These are phyloP conservation scores for Alternaria alternata DNA, from an alignment of 2,329 filamentous ascomycete genomes.

Conservation along the genomic window DNA sequence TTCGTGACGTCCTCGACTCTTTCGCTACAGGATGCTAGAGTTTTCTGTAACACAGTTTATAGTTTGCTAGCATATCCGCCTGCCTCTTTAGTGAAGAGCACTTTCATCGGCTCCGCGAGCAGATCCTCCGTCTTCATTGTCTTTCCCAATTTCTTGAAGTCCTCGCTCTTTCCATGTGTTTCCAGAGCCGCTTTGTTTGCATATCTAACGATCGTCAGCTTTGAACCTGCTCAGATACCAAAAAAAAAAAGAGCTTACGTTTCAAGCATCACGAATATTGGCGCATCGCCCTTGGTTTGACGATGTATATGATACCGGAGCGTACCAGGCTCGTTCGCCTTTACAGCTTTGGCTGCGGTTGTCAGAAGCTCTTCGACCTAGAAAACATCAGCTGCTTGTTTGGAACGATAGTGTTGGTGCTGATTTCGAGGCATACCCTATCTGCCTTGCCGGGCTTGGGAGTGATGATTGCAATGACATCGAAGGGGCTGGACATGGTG, in stretches of 20 bases:
- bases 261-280: constrained; percentile 44
- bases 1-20: no score
- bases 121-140: constrained; percentile 41
- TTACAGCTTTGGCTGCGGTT: constrained; percentile 32
- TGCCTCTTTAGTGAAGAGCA: constrained; percentile 40
- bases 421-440: constrained; percentile 25
- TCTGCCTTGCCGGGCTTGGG: constrained; percentile 45
- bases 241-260: constrained; percentile 29
- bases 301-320: constrained; percentile 45
- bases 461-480: constrained; percentile 41
- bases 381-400: neutral
- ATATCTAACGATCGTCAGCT: constrained; percentile 27
- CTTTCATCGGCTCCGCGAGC: constrained; percentile 38
- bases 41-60: neutral
- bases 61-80: constrained; percentile 35
- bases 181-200: constrained; percentile 40
- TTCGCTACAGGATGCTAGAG: no score
- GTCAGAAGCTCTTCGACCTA: constrained; percentile 45
- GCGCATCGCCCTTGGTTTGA: constrained; percentile 37
- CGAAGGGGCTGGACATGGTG: constrained; percentile 31
- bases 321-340: constrained; percentile 45
- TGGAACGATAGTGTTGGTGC: neutral
- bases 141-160: constrained; percentile 33
- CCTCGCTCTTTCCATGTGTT: constrained; percentile 32
- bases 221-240: neutral